Evolutionary conservation across 495 filamentous ascomycete genomes (phyloP), one percentile per base, ranked within the genome.

Genomic region (Aspergillus asperescens): DNA sequence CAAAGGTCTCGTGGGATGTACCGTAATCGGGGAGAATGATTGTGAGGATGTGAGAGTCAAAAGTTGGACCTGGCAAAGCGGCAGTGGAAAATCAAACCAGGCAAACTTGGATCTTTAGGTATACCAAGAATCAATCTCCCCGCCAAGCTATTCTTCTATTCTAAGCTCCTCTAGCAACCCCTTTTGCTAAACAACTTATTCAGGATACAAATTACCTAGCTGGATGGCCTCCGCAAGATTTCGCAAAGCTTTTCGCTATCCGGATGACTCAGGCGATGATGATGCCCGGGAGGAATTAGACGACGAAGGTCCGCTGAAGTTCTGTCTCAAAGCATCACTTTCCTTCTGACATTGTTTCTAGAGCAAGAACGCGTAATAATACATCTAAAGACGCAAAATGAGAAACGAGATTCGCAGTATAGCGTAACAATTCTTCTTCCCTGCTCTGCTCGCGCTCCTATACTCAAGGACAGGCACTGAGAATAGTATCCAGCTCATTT

Each of bases 291-390:
- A 79, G 52, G 75, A 82, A 50, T 58, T 84, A 27, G 84, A 87
- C 55, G 85, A 86, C 62, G 76, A 86, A 77, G 81, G 81, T 82
- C 41, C 48, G 51, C 32, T 20, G 15, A 16, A 32, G 10, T 7
- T 32, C 18, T 15, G 5, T 16, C 9, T 32, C 5, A 15, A 13
- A 15, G 7, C 4, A 8, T 28, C 7, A 31, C 15, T 48, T 41
- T n/a, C n/a, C n/a, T n/a, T 39, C 57, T 62, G 24, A 66, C 41
- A 29, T 10, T 58, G 31, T 50, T 5, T 49, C 27, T 61, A 81
- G 84, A 90, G 62, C 88, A 93, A 72, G 88, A 90, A 59, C 64
- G 69, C 42, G 68, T 90, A 0, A 90, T 93, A 56, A 50, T 62
- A 9, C 58, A 67, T 53, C 76, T 91, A 16, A 63, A 75, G 28